Conservation (phyloP, 208 protist species). For the Trypanosoma scelopori region DNA sequence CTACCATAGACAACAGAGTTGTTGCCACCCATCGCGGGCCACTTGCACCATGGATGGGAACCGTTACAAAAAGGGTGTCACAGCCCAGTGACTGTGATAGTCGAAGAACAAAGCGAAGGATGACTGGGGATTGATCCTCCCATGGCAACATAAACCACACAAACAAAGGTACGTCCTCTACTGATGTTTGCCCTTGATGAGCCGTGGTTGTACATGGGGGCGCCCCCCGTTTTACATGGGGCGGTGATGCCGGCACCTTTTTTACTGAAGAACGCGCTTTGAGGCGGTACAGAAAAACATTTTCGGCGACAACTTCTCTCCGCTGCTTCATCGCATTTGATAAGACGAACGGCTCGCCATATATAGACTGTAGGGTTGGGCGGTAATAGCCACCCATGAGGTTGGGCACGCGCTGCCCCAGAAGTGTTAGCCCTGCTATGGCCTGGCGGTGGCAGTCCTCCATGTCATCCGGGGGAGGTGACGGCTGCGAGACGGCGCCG, state of each 20-base stretch:
- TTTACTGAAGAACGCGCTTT: background rate
- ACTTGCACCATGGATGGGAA: background rate
- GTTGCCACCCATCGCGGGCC: background rate
- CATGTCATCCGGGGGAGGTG: background rate
- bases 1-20: background rate
- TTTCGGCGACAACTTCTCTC: background rate
- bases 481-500: background rate
- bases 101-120: constrained; percentile 10
- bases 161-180: constrained; percentile 1
- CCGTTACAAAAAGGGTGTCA: constrained; percentile 13
- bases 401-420: constrained; percentile 11
- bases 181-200: background rate
- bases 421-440: constrained; percentile 14
- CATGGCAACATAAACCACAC: constrained; percentile 21
- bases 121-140: constrained; percentile 1
- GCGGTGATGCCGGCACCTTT: background rate
- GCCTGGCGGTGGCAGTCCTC: constrained; percentile 7
- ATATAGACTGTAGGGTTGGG: constrained; percentile 18
- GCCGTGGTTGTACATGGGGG: background rate
- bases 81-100: constrained; percentile 10
- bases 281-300: constrained; percentile 17
- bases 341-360: constrained; percentile 9
- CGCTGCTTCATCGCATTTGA: constrained; percentile 2
- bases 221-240: background rate
- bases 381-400: constrained; percentile 23